phyloP scores from a whole-genome alignment of 257 asterid species.

The Lithospermum erythrorhizon region DNA sequence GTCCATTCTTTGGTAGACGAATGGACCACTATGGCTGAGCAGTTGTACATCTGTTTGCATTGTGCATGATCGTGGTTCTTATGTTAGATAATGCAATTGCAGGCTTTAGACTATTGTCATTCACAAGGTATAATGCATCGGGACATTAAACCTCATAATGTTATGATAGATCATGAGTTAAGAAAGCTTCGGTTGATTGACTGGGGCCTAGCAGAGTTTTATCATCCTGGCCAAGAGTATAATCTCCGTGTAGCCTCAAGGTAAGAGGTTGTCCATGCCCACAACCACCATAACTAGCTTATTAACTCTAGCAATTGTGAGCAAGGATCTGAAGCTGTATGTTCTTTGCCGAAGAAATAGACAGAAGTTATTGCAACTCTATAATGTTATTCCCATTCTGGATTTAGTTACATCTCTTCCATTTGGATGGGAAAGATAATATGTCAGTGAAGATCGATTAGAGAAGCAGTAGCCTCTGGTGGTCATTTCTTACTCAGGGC shows the following conservation, averaged over 20 bases:
- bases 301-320: no score
- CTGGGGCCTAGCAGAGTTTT: slow-evolving; percentile 49
- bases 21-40: not conserved
- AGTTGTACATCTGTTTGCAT: not conserved
- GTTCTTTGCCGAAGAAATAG: no score
- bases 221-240: slow-evolving; percentile 36
- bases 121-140: slow-evolving; percentile 48
- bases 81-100: slow-evolving; percentile 5
- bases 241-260: slow-evolving; percentile 46
- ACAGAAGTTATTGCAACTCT: no score
- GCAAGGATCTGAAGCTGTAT: no score
- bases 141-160: slow-evolving; percentile 42
- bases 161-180: slow-evolving; percentile 41
- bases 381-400: no score
- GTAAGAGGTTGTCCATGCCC: slow-evolving; percentile 9
- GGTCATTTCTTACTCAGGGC: no score
- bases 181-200: slow-evolving; percentile 41
- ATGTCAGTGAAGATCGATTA: no score
- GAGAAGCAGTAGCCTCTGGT: no score
- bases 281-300: not conserved
- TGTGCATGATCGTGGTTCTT: not conserved
- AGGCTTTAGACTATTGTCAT: slow-evolving; percentile 43
- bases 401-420: no score
- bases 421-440: no score
- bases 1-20: not conserved